A percentile compares a stretch with the other conserved stretches of the same genome.
Conservation (phyloP, 2,329 filamentous ascomycete species). For the Aspergillus latus region DNA sequence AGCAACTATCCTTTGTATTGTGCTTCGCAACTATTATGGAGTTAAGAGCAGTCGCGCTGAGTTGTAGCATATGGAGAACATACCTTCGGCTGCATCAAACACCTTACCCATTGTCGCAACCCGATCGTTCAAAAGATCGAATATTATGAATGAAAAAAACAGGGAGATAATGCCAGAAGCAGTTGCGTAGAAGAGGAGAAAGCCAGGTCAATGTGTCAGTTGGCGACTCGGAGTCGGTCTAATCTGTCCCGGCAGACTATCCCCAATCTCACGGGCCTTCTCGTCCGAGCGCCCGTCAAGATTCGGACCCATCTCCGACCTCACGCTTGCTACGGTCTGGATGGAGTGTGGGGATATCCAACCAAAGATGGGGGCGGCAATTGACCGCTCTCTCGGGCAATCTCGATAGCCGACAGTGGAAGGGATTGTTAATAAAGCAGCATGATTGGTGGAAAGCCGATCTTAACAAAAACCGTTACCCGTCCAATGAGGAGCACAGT, state of each 20-base stretch:
- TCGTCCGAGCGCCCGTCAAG: constrained; percentile 2
- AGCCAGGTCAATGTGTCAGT: background rate
- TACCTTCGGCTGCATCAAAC: constrained; percentile 61
- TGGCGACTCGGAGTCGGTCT: background rate
- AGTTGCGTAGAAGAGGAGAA: constrained; percentile 4
- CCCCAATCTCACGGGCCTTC: constrained; percentile 1
- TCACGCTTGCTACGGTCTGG: background rate
- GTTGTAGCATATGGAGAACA: constrained; percentile 13
- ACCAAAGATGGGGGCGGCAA: constrained; percentile 20
- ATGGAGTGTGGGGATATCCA: constrained; percentile 9
- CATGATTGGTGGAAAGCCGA: constrained; percentile 25
- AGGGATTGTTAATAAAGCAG: background rate
- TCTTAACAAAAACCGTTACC: background rate
- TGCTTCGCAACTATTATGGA: constrained; percentile 73
- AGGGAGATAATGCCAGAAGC: background rate
- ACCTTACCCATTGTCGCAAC: constrained; percentile 58
- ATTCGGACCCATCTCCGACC: constrained; percentile 17
- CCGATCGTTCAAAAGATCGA: background rate
- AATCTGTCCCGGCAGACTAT: background rate
- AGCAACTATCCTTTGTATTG: constrained; percentile 80
- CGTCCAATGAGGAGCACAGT: background rate
- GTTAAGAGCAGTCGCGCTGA: background rate
- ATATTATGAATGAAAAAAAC: background rate
- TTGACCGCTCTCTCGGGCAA: constrained; percentile 21
- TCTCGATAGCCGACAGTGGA: constrained; percentile 26